Evolutionary conservation across 2,329 filamentous ascomycete species (phyloP).

Genomic region (Coniochaeta sp.): DNA sequence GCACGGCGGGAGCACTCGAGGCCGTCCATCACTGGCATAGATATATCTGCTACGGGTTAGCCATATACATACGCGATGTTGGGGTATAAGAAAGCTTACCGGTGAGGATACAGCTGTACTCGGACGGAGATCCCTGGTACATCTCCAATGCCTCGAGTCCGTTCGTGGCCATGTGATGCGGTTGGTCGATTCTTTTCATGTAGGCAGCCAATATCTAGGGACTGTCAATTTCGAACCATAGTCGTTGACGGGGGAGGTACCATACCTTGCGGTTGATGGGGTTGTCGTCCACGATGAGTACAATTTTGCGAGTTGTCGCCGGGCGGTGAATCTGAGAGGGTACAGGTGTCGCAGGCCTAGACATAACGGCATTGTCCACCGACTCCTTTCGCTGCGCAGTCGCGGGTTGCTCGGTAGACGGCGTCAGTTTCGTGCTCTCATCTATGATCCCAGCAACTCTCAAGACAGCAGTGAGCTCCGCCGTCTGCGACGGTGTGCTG

Average conservation of each 20-base stretch:
- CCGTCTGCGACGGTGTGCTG: not conserved
- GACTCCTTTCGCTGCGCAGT: too few relatives aligned
- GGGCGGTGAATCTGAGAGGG: too few relatives aligned
- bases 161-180: slow-evolving; percentile 23
- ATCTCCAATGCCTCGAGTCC: slow-evolving; percentile 25
- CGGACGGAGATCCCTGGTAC: slow-evolving; percentile 13
- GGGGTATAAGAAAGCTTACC: too few relatives aligned
- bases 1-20: slow-evolving; percentile 44
- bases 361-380: too few relatives aligned
- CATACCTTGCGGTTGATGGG: slow-evolving; percentile 26
- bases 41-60: slow-evolving; percentile 32
- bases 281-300: slow-evolving; percentile 35
- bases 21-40: slow-evolving; percentile 51
- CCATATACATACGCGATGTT: too few relatives aligned
- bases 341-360: too few relatives aligned
- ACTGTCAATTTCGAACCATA: not conserved
- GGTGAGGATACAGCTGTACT: slow-evolving; percentile 27
- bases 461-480: not conserved
- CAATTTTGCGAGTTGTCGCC: not conserved
- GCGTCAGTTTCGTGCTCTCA: not conserved
- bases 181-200: slow-evolving; percentile 25
- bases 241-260: too few relatives aligned
- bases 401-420: not conserved
- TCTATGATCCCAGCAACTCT: not conserved
- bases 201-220: slow-evolving; percentile 22